Base-by-base conservation (phyloP, 257 asterid genomes). In the Lavandula angustifolia region DNA sequence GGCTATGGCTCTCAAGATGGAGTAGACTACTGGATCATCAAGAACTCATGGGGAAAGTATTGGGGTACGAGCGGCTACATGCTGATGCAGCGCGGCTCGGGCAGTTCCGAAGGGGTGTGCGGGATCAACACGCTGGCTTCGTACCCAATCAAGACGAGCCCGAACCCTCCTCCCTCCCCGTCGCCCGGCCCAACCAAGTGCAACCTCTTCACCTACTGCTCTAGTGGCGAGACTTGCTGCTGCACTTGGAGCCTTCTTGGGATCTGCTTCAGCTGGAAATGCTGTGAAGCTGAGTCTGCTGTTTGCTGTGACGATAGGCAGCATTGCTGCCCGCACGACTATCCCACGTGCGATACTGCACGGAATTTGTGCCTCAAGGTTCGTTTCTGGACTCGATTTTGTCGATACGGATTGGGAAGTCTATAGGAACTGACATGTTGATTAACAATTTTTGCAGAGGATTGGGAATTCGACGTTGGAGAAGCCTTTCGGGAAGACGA, bases 61-160 rank as follows among this genome's bases (percentile, higher is more conserved):
- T 87, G 99, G 99, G 99, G 99, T 59, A 83, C 86, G 3, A 50
- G 80, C 3, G 99, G 99, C n/a, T 94, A 87, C 7, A 82, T 90
- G 71, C 67, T 81, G 69, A 87, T 94, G 85, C 76, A 57, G 34
- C 73, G 97, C 32, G 86, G 80, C 46, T 63, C 76, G 4, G 92
- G 84, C 58, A 66, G 66, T 33, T 60, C 76, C 9, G 75, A 78
- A 63, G 99, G 99, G 32, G 35, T 90, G 0, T 94, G 99, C 55
- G 99, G 96, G 60, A 86, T 94, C 68, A 94, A 94, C 73, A 68
- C 11, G 76, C 51, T 94, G 62, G 96, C 97, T 1, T 94, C 97
- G 1, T 94, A 90, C 75, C 99, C 99, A 1, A 74, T 87, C 51
- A 94, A 94, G 76, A 90, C 87, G 54, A 81, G 86, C 78, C 87